These are phyloP conservation scores for Phytophthora cactorum DNA, from an alignment of 352 stramenopile genomes.

Conservation along the genomic window DNA sequence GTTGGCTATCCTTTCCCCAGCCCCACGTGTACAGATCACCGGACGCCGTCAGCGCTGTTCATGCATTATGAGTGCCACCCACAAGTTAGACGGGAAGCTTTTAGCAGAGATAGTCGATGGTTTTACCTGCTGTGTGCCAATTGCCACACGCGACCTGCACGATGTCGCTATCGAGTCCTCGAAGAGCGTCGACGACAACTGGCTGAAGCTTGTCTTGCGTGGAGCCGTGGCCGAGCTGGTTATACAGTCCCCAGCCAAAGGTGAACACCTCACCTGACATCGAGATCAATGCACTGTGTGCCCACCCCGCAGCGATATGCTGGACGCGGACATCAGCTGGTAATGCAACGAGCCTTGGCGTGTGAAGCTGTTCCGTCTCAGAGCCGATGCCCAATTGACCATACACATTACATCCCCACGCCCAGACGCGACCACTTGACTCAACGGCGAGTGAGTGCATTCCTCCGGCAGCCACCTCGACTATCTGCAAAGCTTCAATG, in stretches of 20 bases:
- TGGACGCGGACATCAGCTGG: neutral
- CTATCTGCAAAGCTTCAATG: constrained; percentile 10
- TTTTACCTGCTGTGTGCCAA: constrained; percentile 70
- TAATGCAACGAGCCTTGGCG: constrained; percentile 22
- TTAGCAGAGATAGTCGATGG: neutral
- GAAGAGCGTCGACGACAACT: constrained; percentile 45
- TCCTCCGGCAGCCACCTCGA: constrained; percentile 51
- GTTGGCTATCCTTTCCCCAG: constrained; percentile 72
- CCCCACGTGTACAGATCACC: constrained; percentile 84
- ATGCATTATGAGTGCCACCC: constrained; percentile 3
- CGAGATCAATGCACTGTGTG: constrained; percentile 59
- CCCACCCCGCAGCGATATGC: constrained; percentile 52
- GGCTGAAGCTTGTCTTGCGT: constrained; percentile 46
- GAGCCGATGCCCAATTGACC: constrained; percentile 59
- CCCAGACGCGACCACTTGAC: constrained; percentile 43
- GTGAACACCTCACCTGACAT: constrained; percentile 50
- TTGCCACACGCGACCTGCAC: constrained; percentile 66
- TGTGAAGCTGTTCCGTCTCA: constrained; percentile 2
- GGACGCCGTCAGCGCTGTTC: constrained; percentile 48
- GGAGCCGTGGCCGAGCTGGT: constrained; percentile 71
- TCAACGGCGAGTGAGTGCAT: constrained; percentile 72
- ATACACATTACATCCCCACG: constrained; percentile 70
- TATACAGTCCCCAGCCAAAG: constrained; percentile 83
- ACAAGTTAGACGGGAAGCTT: constrained; percentile 14
- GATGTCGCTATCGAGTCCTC: constrained; percentile 57